Evolutionary conservation across 1,139 yeast species (phyloP).

Genomic region (Diutina mesorugosa): DNA sequence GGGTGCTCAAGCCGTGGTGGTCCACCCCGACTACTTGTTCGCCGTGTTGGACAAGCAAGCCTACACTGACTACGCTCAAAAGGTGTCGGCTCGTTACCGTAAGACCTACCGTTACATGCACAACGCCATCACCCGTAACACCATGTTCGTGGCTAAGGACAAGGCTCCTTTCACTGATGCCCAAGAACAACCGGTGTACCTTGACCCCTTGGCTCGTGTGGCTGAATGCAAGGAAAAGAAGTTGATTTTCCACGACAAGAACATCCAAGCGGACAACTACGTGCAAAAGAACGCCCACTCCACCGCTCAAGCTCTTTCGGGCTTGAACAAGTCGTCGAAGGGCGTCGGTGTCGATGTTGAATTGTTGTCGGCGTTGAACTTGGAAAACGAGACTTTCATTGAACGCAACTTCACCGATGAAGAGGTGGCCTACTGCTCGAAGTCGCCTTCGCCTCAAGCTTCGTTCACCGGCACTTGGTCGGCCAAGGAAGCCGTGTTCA

Average conservation of each 20-base stretch:
- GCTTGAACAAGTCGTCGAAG: slow-evolving; percentile 36
- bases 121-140: slow-evolving; percentile 83
- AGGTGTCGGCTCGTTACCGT: slow-evolving; percentile 75
- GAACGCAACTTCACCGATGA: slow-evolving; percentile 80
- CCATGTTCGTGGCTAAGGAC: slow-evolving; percentile 87
- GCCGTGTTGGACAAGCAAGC: slow-evolving; percentile 64
- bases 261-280: slow-evolving; percentile 22
- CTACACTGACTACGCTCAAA: slow-evolving; percentile 56
- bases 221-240: slow-evolving; percentile 23
- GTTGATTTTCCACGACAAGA: slow-evolving; percentile 34
- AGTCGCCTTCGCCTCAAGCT: slow-evolving; percentile 69
- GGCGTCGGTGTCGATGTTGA: slow-evolving; percentile 98
- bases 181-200: slow-evolving; percentile 78
- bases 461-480: slow-evolving; percentile 98
- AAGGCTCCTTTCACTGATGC: slow-evolving; percentile 86
- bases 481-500: slow-evolving; percentile 97
- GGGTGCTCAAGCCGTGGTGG: slow-evolving; percentile 91
- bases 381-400: slow-evolving; percentile 77
- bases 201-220: slow-evolving; percentile 92
- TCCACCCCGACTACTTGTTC: slow-evolving; percentile 88
- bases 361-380: slow-evolving; percentile 65
- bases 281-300: slow-evolving; percentile 24
- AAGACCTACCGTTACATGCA: slow-evolving; percentile 93
- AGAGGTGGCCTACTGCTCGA: slow-evolving; percentile 68
- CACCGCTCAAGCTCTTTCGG: slow-evolving; percentile 37